Percentiles rank a stretch among this genome's conserved stretches.
Conservation (phyloP, 495 filamentous ascomycete genomes). For the Xylaria grammica region DNA sequence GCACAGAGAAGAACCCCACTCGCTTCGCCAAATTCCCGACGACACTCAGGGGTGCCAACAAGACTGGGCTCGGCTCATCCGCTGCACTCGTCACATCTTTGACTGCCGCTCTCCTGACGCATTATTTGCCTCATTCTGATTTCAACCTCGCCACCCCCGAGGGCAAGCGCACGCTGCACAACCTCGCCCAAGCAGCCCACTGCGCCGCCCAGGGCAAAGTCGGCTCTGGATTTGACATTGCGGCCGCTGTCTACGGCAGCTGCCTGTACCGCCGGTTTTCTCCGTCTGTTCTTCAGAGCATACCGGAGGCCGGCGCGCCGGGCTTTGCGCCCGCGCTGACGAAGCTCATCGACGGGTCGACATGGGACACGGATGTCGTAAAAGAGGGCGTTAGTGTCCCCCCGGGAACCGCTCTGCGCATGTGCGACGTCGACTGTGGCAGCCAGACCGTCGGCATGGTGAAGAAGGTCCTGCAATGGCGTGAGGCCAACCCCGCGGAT, state of each 20-base stretch:
- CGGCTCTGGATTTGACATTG: conserved; percentile 96
- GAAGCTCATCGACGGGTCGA: conserved; percentile 63
- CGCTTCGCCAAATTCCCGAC: conserved; percentile 82
- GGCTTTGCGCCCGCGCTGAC: conserved; percentile 71
- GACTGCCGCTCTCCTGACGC: conserved; percentile 76
- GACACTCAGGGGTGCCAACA: conserved; percentile 79
- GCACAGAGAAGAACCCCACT: conserved; percentile 24
- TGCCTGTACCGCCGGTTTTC: conserved; percentile 92
- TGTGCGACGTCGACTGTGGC: conserved; percentile 96
- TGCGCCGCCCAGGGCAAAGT: conserved; percentile 97
- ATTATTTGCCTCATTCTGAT: conserved; percentile 70
- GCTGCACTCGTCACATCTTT: conserved; percentile 94
- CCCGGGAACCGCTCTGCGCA: conserved; percentile 75
- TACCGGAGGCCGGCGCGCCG: conserved; percentile 66
- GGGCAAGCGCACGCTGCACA: conserved; percentile 68
- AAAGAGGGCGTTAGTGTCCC: conserved; percentile 75
- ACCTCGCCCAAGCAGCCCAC: conserved; percentile 90
- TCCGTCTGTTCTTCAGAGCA: conserved; percentile 67
- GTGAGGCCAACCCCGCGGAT: conserved; percentile 66
- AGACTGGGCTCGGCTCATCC: conserved; percentile 95
- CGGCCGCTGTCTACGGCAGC: conserved; percentile 86
- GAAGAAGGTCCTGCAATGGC: conserved; percentile 85
- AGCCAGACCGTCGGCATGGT: conserved; percentile 95
- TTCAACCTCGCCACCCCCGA: conserved; percentile 53
- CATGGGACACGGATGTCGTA: conserved; percentile 78